A percentile compares a stretch with the other conserved stretches of the same genome.
Evolutionary conservation across 306 rosid genomes (phyloP).

Genomic region (Chamaecrista fasciculata): DNA sequence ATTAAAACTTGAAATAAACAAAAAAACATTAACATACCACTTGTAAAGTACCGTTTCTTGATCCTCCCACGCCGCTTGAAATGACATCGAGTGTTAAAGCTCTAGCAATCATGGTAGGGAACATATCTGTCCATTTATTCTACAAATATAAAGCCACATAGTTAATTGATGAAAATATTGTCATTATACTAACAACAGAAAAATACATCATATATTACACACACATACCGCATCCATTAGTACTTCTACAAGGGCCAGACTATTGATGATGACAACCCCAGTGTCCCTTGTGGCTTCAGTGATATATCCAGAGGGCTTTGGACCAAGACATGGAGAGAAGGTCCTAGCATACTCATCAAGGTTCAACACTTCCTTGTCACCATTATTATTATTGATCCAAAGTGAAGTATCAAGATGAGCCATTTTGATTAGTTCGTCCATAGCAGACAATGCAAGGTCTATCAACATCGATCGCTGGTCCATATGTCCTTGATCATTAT

Average conservation of each 20-base stretch:
- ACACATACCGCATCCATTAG: slow-evolving; percentile 90
- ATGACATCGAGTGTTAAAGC: slow-evolving; percentile 57
- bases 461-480: slow-evolving; percentile 50
- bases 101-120: slow-evolving; percentile 71
- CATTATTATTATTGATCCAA: slow-evolving; percentile 69
- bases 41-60: slow-evolving; percentile 73
- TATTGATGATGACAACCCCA: slow-evolving; percentile 59
- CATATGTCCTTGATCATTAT: slow-evolving; percentile 48
- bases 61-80: slow-evolving; percentile 66
- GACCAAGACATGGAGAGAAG: slow-evolving; percentile 58
- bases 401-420: slow-evolving; percentile 66
- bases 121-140: slow-evolving; percentile 90
- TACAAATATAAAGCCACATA: too few species aligned
- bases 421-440: slow-evolving; percentile 84
- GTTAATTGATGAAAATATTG: too few species aligned
- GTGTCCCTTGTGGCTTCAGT: slow-evolving; percentile 78
- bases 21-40: slow-evolving; percentile 60
- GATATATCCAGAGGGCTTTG: slow-evolving; percentile 48
- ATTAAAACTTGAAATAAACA: too few species aligned
- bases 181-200: too few species aligned
- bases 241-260: slow-evolving; percentile 74
- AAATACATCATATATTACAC: too few species aligned
- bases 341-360: slow-evolving; percentile 63
- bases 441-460: slow-evolving; percentile 76
- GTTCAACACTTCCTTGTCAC: slow-evolving; percentile 62